Base-by-base conservation (phyloP, 2,329 filamentous ascomycete species). In the Ilyonectria destructans region DNA sequence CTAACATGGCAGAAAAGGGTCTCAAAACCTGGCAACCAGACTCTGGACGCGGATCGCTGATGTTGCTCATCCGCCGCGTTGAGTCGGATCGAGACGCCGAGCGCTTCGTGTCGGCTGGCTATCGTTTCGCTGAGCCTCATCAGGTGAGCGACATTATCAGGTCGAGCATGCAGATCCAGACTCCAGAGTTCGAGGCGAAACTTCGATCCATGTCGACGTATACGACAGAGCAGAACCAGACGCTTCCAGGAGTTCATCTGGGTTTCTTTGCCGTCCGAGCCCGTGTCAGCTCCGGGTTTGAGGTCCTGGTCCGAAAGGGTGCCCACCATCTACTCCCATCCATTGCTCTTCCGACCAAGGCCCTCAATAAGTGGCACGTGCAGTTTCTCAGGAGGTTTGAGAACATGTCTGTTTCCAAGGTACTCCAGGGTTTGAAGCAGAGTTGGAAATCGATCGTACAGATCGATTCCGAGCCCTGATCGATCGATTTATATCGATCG, bases 11-110 rank as follows among this genome's bases (percentile, higher is more conserved):
- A 40, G 85, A 87, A 70, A 85, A 85, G 69, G 84, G 81, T 0
- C 58, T 80, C 35, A 63, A 70, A 19, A 62, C 71, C 6, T 71
- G 70, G 51, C 69, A 76, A 23, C 73, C 80, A 17, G 78, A 81
- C 35, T 87, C 90, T 45, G 92, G 92, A 4, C 90, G 90, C 66
- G 94, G 95, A 1, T 93, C 95, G 61, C 86, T 97, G 54, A 89
- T 97, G 78, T 95, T 97, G 74, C 86, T 97, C 10, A 91, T 95
- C 6, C 92, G 91, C 12, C 87, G 87, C 48, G 85, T 92, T 2
- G 84, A 86, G 37, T 84, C 81, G 40, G 84, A 84, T 35, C 83
- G 86, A 1, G 92, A 95, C 40, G 85, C 88, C 0, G 86, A 89
- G 58, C 86, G 87, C 29, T 85, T 97, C 15, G 88, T 91, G 70